These are phyloP conservation scores for Monosporascus ibericus DNA, from an alignment of 2,329 filamentous ascomycete species.

Conservation along the genomic window DNA sequence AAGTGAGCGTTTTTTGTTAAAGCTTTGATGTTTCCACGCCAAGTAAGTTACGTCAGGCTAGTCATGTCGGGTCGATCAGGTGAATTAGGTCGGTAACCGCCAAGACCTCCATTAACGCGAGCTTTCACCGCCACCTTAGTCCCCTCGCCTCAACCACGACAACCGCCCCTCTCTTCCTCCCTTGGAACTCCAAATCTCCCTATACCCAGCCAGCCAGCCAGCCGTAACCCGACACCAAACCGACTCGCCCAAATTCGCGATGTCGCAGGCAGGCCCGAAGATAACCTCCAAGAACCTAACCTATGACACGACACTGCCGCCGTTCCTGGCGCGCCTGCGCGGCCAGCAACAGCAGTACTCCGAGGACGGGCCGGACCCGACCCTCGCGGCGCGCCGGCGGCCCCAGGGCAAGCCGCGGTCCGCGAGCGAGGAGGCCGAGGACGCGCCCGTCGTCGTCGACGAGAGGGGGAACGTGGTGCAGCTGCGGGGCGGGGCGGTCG, in stretches of 20 bases:
- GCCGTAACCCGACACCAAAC: no score
- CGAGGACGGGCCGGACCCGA: constrained; percentile 45
- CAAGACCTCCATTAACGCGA: no score
- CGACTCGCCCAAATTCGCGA: constrained; percentile 15
- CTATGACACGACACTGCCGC: constrained; percentile 55
- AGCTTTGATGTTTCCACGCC: no score
- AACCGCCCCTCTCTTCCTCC: no score
- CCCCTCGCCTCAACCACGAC: no score
- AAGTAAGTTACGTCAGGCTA: no score
- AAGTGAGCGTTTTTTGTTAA: no score
- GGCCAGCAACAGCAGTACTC: constrained; percentile 42
- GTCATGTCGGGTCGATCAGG: no score
- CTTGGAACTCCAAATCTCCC: no score
- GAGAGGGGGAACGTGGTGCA: constrained; percentile 61
- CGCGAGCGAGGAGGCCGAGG: constrained; percentile 66
- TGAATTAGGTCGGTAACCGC: no score
- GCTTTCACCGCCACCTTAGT: no score
- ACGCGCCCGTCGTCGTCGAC: constrained; percentile 69
- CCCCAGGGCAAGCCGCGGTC: constrained; percentile 45
- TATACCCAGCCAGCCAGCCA: no score
- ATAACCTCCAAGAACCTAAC: constrained; percentile 66
- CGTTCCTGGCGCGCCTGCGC: constrained; percentile 54
- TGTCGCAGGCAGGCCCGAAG: constrained; percentile 40
- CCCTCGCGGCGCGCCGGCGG: constrained; percentile 44
- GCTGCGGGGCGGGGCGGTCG: constrained; percentile 30